phyloP scores from a whole-genome alignment of 2,329 filamentous ascomycete genomes.

The Grosmannia clavigera region DNA sequence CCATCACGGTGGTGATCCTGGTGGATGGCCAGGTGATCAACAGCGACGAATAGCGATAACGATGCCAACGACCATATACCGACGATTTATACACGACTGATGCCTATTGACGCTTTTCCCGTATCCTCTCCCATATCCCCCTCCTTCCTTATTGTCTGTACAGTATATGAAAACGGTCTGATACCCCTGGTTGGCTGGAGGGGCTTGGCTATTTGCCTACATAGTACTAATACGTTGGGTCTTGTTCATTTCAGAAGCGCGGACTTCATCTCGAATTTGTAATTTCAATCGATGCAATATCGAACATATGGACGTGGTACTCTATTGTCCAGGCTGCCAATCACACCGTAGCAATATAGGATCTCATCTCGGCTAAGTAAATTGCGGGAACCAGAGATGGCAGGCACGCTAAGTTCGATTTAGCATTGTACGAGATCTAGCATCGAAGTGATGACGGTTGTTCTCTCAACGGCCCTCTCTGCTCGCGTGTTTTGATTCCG shows the following conservation, averaged over 20 bases:
- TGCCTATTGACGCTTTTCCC: neutral
- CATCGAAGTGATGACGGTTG: no score
- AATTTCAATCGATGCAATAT: neutral
- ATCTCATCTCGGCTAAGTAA: no score
- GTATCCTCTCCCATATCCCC: neutral
- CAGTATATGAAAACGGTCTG: neutral
- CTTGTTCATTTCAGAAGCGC: neutral
- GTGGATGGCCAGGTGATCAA: constrained; percentile 28
- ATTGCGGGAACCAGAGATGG: no score
- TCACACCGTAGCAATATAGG: no score
- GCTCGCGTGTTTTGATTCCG: no score
- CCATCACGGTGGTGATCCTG: constrained; percentile 59
- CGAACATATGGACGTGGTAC: no score
- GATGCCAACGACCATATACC: neutral
- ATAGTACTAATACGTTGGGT: neutral
- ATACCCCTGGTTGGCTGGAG: neutral
- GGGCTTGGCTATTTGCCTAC: neutral
- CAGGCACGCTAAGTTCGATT: no score
- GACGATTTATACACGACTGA: neutral
- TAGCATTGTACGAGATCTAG: no score
- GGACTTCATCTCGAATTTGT: neutral
- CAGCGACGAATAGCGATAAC: constrained; percentile 5
- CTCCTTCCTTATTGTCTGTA: neutral
- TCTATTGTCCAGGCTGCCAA: no score
- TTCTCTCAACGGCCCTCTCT: no score